These are phyloP conservation scores for Euphorbia corollata DNA, from an alignment of 441 rosid species.

Conservation along the genomic window DNA sequence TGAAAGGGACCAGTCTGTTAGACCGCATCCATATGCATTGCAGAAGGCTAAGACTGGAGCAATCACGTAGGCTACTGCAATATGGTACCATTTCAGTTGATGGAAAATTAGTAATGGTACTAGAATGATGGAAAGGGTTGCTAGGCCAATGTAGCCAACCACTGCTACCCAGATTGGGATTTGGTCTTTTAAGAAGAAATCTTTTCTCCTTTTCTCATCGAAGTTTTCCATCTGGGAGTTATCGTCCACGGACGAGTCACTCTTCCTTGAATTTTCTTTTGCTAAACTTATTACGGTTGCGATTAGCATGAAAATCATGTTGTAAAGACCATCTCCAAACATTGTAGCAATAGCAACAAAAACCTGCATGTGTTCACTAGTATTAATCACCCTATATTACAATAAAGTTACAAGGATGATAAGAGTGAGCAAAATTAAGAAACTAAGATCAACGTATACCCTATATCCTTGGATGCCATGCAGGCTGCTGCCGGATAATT, in stretches of 20 bases:
- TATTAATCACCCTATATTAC: no score
- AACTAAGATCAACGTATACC: conserved; percentile 22
- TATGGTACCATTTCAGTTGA: conserved; percentile 69
- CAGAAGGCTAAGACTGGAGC: conserved; percentile 85
- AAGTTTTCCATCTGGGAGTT: conserved; percentile 17
- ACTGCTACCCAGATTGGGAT: conserved; percentile 57
- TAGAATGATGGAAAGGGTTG: conserved; percentile 36
- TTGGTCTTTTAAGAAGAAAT: conserved; percentile 65
- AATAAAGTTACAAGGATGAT: no score
- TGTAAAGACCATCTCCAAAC: conserved; percentile 63
- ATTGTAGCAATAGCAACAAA: conserved; percentile 64
- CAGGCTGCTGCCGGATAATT: conserved; percentile 40
- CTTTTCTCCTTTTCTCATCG: conserved; percentile 44
- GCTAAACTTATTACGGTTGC: conserved; percentile 34
- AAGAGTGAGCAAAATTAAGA: neutral
- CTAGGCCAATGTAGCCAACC: conserved; percentile 45
- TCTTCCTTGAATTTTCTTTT: conserved; percentile 10
- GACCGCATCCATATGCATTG: conserved; percentile 91
- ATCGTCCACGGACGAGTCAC: conserved; percentile 15
- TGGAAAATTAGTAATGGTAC: conserved; percentile 56
- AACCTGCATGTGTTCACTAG: conserved; percentile 29
- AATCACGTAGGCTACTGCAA: conserved; percentile 47
- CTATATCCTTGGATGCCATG: conserved; percentile 72
- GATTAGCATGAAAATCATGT: conserved; percentile 40
- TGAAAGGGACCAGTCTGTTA: conserved; percentile 89